Evolutionary conservation across 139 green algal genomes (phyloP).

Genomic region (Chlamydomonas sp.): DNA sequence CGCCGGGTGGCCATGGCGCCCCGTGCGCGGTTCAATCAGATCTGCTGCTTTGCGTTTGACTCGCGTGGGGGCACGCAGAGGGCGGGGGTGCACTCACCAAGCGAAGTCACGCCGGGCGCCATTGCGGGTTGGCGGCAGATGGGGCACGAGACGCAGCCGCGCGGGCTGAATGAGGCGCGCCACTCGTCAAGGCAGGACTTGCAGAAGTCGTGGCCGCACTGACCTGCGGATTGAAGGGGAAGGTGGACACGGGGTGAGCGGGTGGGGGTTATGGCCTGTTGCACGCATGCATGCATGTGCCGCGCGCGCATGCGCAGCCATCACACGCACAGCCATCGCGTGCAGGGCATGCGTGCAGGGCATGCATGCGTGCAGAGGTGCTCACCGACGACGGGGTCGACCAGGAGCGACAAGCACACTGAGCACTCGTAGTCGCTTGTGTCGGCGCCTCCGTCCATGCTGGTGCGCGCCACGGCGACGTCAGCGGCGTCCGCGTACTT

Average conservation of each 20-base stretch:
- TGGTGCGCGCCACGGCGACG: no score
- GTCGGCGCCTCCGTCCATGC: background rate
- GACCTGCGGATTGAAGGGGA: background rate
- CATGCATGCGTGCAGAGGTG: background rate
- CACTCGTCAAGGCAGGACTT: constrained; percentile 13
- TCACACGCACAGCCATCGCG: no score
- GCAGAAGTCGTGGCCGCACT: constrained; percentile 14
- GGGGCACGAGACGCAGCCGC: constrained; percentile 1
- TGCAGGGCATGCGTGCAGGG: no score
- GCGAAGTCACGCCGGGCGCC: constrained; percentile 3
- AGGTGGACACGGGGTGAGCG: background rate
- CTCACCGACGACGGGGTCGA: constrained; percentile 12
- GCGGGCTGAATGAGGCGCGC: background rate
- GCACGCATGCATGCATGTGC: background rate
- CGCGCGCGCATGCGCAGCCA: background rate
- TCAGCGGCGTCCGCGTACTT: no score
- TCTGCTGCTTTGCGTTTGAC: background rate
- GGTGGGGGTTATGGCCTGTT: background rate
- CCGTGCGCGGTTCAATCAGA: no score
- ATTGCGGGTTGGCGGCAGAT: background rate
- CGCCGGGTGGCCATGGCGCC: no score
- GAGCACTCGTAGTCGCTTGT: constrained; percentile 10
- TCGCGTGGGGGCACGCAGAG: background rate
- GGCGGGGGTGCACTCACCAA: background rate
- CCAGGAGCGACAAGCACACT: constrained; percentile 3